Evolutionary conservation across 2,329 filamentous ascomycete species (phyloP), one percentile per base, ranked within the genome.

Genomic region (Sporothrix euskadiensis): DNA sequence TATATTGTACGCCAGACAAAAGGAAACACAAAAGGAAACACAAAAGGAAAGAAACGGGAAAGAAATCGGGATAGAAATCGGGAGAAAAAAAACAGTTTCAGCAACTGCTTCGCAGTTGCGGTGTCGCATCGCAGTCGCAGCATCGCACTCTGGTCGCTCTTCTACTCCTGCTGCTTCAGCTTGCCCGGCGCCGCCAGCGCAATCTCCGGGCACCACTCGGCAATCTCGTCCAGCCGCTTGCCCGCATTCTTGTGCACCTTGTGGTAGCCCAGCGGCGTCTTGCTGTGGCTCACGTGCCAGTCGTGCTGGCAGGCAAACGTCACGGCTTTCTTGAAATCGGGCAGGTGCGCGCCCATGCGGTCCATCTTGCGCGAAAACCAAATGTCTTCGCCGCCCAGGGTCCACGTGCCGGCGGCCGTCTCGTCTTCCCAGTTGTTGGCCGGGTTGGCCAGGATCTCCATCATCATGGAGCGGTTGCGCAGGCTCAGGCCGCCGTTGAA

Each of bases 391-490:
- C 77, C 77, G 56, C 75, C 76, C 12, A 73, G 35, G 44, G 74
- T 75, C 75, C 75, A 76, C 4, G 61, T 49, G 57, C 76, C 76
- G 12, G 73, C 73, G 39, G 61, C 82, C 4, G 82, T 81, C 76
- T 86, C 83, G 1, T 79, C 79, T 66, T 79, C 76, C 44, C 80
- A 78, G 74, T 74, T 75, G 10, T 82, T 80, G 65, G 83, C 79
- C 22, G 74, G 74, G 74, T 81, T 73, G 73, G 82, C 82, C 76
- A 85, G 81, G 2, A 85, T 85, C 73, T 86, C 84, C 32, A 83
- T 70, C 41, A 80, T 80, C 71, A 78, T 79, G 54, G 75, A 78
- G 52, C 81, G 78, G 75, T 80, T 82, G 74, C 82, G 79, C 73
- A 83, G 75, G 32, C 79, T 81, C 71, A 83, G 76, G 0, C 82